Conservation (phyloP, 108 stramenopile species). For the Fragilariopsis cylindrus region DNA sequence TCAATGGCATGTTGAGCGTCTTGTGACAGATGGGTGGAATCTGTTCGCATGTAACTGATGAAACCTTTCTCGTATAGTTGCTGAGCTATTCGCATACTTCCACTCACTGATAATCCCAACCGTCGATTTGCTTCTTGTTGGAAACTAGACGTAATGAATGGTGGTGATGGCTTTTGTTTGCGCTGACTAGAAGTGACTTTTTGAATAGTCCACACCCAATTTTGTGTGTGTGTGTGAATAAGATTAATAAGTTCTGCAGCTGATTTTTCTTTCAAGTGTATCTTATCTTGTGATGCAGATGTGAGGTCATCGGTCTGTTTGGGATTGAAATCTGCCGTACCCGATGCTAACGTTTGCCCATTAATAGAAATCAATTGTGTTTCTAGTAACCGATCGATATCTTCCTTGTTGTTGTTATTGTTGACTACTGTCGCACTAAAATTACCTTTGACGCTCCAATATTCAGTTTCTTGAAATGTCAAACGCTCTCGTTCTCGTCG, state of each 20-base stretch:
- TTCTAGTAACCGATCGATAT: constrained; percentile 22
- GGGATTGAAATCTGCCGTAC: constrained; percentile 55
- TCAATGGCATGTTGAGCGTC: constrained; percentile 41
- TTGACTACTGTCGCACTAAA: constrained; percentile 17
- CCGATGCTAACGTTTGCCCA: constrained; percentile 47
- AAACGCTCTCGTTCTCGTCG: constrained; percentile 73
- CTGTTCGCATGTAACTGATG: constrained; percentile 89
- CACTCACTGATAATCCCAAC: constrained; percentile 55
- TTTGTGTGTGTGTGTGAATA: neutral
- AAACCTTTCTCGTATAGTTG: constrained; percentile 75
- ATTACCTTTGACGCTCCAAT: constrained; percentile 50
- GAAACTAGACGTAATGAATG: constrained; percentile 81
- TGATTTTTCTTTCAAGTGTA: constrained; percentile 29
- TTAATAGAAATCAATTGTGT: constrained; percentile 50
- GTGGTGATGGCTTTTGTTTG: constrained; percentile 48
- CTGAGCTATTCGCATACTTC: constrained; percentile 79
- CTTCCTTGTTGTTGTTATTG: neutral
- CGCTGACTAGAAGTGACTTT: constrained; percentile 33
- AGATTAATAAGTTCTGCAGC: constrained; percentile 26
- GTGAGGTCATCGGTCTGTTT: constrained; percentile 24
- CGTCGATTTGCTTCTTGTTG: constrained; percentile 71
- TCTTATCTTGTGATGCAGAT: constrained; percentile 24
- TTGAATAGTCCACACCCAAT: constrained; percentile 34
- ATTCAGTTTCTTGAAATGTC: constrained; percentile 55
- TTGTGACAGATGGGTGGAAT: constrained; percentile 64